These are phyloP conservation scores for Penicillium simplicissimum DNA, from an alignment of 495 filamentous ascomycete genomes.

Conservation along the genomic window DNA sequence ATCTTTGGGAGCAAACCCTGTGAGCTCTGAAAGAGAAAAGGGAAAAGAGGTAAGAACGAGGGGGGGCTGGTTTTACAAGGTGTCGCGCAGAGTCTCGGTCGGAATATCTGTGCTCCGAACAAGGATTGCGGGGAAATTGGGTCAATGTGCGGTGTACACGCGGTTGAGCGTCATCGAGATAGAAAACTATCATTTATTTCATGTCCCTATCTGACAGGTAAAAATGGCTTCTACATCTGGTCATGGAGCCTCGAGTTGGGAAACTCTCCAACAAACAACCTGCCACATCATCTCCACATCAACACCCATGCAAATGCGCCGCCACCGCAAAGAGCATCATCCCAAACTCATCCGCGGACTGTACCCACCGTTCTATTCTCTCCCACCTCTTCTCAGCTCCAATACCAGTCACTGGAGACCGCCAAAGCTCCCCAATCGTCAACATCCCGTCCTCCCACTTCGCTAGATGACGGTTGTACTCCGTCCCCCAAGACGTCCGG, in stretches of 20 bases:
- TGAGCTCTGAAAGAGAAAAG: neutral
- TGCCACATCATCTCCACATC: neutral
- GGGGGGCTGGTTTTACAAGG: neutral
- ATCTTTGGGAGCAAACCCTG: neutral
- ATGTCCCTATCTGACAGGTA: too few species aligned
- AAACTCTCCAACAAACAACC: too few species aligned
- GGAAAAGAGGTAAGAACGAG: neutral
- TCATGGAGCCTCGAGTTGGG: too few species aligned
- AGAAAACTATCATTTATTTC: neutral
- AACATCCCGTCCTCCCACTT: conserved; percentile 42
- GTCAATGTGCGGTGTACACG: too few species aligned
- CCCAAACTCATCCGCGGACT: conserved; percentile 33
- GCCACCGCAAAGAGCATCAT: conserved; percentile 34
- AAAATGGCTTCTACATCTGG: too few species aligned
- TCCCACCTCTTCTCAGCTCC: conserved; percentile 5
- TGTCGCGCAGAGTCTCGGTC: conserved; percentile 4
- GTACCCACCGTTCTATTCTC: conserved; percentile 31
- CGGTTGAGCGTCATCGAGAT: neutral
- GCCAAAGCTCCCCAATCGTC: conserved; percentile 47
- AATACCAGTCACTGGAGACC: conserved; percentile 17
- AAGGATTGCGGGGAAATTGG: neutral
- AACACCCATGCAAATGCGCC: conserved; percentile 36
- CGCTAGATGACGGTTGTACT: conserved; percentile 42
- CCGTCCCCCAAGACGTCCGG: conserved; percentile 36
- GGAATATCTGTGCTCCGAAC: neutral